Evolutionary conservation across 768 basidiomycete species (phyloP).

Genomic region (Psilocybe cyanescens): DNA sequence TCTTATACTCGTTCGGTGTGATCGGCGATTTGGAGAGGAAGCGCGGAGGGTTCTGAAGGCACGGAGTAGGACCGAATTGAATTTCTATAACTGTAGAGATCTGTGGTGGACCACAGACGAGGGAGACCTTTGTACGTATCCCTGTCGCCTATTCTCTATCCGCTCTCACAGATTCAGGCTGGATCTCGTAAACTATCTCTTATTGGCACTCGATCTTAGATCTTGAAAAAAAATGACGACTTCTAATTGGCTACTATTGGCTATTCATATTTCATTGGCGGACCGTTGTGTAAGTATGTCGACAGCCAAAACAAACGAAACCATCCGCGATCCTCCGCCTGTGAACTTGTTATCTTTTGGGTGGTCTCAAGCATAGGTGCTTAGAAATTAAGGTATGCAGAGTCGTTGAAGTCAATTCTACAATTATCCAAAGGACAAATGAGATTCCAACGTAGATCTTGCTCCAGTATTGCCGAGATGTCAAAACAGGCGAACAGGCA

Average conservation of each 20-base stretch:
- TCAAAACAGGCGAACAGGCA: neutral
- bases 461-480: neutral
- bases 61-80: constrained; percentile 9
- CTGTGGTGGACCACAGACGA: constrained; percentile 7
- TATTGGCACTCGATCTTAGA: neutral
- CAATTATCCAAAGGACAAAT: neutral
- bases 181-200: constrained; percentile 11
- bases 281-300: too few species aligned
- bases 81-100: constrained; percentile 16
- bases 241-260: too few species aligned
- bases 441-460: constrained; percentile 7
- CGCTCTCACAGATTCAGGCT: constrained; percentile 22
- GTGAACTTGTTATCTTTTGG: neutral
- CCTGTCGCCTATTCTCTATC: constrained; percentile 23
- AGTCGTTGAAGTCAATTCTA: too few species aligned
- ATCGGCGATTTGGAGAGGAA: constrained; percentile 17
- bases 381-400: too few species aligned
- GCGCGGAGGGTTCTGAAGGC: constrained; percentile 14
- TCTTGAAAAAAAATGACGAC: neutral
- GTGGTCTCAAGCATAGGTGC: too few species aligned
- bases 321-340: neutral
- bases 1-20: constrained; percentile 10
- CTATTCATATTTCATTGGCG: too few species aligned
- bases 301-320: neutral
- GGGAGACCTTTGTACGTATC: constrained; percentile 19